Evolutionary conservation across 495 filamentous ascomycete genomes (phyloP).

Genomic region (Penicillium robsamsonii): DNA sequence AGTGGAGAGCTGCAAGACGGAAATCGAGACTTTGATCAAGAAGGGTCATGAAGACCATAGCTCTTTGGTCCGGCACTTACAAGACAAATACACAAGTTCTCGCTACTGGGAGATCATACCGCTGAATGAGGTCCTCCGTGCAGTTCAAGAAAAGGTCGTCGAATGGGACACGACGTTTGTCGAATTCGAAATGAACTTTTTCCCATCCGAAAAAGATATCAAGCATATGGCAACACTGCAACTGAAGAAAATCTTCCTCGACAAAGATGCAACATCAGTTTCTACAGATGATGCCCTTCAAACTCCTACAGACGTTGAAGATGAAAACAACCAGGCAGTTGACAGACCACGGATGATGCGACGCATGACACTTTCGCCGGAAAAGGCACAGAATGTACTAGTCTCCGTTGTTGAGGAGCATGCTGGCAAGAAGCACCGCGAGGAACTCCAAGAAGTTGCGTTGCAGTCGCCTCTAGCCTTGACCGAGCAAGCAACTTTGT

Average conservation of each 20-base stretch:
- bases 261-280: slow-evolving; percentile 72
- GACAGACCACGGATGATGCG: slow-evolving; percentile 37
- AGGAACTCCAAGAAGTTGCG: slow-evolving; percentile 19
- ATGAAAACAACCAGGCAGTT: slow-evolving; percentile 43
- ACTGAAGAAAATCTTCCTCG: slow-evolving; percentile 91
- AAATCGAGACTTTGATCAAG: slow-evolving; percentile 71
- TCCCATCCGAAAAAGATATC: slow-evolving; percentile 97
- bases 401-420: slow-evolving; percentile 70
- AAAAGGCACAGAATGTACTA: slow-evolving; percentile 66
- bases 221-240: slow-evolving; percentile 86
- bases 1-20: slow-evolving; percentile 70
- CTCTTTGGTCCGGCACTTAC: slow-evolving; percentile 68
- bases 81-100: slow-evolving; percentile 86
- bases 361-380: slow-evolving; percentile 59
- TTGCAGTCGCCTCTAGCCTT: slow-evolving; percentile 10
- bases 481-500: slow-evolving; percentile 15
- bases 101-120: slow-evolving; percentile 97
- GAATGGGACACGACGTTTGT: slow-evolving; percentile 91
- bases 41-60: slow-evolving; percentile 79
- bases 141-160: slow-evolving; percentile 86
- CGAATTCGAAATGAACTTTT: slow-evolving; percentile 89
- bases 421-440: slow-evolving; percentile 39
- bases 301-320: slow-evolving; percentile 58
- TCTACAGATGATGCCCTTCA: slow-evolving; percentile 46
- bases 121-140: slow-evolving; percentile 79